Evolutionary conservation across 192 early-diverging fungal genomes (phyloP), one percentile per base, ranked within the genome.

Genomic region (Rhizophagus clarus): DNA sequence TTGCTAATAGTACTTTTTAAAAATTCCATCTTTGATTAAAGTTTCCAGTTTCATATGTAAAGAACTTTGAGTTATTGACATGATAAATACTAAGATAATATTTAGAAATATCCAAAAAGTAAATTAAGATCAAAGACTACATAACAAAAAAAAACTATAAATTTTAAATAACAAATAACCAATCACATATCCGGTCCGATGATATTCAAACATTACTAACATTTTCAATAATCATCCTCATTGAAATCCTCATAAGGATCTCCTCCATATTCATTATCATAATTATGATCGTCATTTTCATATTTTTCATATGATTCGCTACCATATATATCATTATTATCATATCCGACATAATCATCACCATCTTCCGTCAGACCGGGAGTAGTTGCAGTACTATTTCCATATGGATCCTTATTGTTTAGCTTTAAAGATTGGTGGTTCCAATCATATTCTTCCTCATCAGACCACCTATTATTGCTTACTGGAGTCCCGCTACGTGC

Each of bases 341-440:
- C 51, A 22, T 56, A 22, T 56, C n/a, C 51, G 6, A 56, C 51
- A 56, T 56, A 56, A 56, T 56, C 51, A 22, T 56, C 51, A 56
- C 51, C 51, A 6, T 56, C 51, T 56, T 56, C 51, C 6, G 51
- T 56, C 20, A 56, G 17, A 1, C 51, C 51, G 1, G 51, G 51
- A 22, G 51, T 56, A 22, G 51, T 56, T 56, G 51, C 51, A 22
- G 51, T 22, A 12, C 51, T 56, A 56, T 56, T 56, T 56, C 49
- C 49, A 17, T 22, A 56, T 22, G 15, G 5, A 56, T 56, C 51
- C 20, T 20, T 56, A 56, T 93, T 90, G 17, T 88, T 88, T 11
- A 93, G 91, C 0, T 83, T 81, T 6, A 22, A 56, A 56, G 51
- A 1, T 56, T 22, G 51, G 24, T 40, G 22, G 42, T 24, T n/a